These are phyloP conservation scores for Calocybe gangraenosa DNA, from an alignment of 768 basidiomycete genomes.

Conservation along the genomic window DNA sequence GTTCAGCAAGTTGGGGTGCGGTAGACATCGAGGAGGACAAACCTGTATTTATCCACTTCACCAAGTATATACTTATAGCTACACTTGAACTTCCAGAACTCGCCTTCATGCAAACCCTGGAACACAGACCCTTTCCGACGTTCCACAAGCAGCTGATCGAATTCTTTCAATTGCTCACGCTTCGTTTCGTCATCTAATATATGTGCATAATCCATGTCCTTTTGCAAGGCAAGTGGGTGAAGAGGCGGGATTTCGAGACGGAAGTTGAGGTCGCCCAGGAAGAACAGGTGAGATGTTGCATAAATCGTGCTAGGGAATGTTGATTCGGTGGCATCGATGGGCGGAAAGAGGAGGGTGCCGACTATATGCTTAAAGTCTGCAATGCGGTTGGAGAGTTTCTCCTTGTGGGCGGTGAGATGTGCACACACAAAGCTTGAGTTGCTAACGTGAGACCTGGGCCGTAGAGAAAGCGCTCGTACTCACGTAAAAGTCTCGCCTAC, in stretches of 20 bases:
- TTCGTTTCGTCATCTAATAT: conserved; percentile 44
- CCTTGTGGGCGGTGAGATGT: conserved; percentile 82
- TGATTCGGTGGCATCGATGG: conserved; percentile 33
- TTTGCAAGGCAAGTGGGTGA: conserved; percentile 37
- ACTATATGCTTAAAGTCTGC: conserved; percentile 82
- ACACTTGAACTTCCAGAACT: conserved; percentile 86
- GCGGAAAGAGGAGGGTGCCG: conserved; percentile 70
- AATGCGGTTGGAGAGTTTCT: conserved; percentile 61
- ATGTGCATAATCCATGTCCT: conserved; percentile 32
- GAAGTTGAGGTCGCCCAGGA: conserved; percentile 94
- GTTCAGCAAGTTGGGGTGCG: not conserved
- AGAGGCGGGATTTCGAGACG: conserved; percentile 63
- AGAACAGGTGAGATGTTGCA: conserved; percentile 85
- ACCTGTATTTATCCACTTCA: conserved; percentile 81
- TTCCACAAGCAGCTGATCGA: conserved; percentile 67
- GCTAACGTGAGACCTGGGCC: conserved; percentile 1
- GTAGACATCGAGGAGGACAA: conserved; percentile 15
- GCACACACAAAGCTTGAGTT: conserved; percentile 72
- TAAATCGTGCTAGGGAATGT: conserved; percentile 59
- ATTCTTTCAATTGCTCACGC: conserved; percentile 62
- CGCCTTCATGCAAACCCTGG: conserved; percentile 76
- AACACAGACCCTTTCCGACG: conserved; percentile 63
- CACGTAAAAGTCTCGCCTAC: conserved; percentile 83
- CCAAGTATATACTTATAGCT: conserved; percentile 87
- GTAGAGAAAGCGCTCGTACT: conserved; percentile 26